Conservation (phyloP, 2,329 filamentous ascomycete genomes). For the Macrophomina tecta region DNA sequence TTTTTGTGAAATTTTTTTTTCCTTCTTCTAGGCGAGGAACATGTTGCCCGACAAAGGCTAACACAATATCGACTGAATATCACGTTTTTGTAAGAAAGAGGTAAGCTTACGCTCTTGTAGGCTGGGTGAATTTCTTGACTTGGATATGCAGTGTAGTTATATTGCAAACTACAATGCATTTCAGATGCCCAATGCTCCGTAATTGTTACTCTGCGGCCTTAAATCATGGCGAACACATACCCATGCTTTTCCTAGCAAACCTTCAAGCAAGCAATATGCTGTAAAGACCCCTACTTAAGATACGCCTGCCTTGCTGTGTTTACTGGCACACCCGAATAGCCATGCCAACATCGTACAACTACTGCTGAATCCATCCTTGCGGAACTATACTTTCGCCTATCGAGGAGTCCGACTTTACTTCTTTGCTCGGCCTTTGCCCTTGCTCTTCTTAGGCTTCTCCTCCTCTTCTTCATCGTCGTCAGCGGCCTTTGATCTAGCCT, state of each 20-base stretch:
- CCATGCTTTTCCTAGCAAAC: background rate
- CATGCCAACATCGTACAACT: too few species aligned
- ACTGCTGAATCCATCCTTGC: background rate
- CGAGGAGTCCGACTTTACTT: background rate
- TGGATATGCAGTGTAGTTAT: too few species aligned
- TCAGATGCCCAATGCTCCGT: background rate
- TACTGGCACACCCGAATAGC: too few species aligned
- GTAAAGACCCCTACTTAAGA: background rate
- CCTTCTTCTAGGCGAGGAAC: background rate
- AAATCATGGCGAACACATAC: background rate
- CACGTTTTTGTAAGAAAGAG: too few species aligned
- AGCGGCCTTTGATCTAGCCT: slow-evolving; percentile 32
- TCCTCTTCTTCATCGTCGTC: slow-evolving; percentile 17
- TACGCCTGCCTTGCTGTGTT: background rate
- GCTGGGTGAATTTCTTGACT: background rate
- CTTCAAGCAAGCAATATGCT: background rate
- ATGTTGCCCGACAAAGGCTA: background rate
- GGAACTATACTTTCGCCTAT: background rate
- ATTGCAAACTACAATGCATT: too few species aligned
- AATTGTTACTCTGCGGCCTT: background rate
- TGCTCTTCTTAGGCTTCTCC: slow-evolving; percentile 21
- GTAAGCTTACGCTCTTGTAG: too few species aligned
- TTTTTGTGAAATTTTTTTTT: background rate
- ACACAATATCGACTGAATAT: too few species aligned
- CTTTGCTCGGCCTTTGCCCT: slow-evolving; percentile 23